Conservation (phyloP, 805 yeast genomes). For the Kluyveromyces siamensis region DNA sequence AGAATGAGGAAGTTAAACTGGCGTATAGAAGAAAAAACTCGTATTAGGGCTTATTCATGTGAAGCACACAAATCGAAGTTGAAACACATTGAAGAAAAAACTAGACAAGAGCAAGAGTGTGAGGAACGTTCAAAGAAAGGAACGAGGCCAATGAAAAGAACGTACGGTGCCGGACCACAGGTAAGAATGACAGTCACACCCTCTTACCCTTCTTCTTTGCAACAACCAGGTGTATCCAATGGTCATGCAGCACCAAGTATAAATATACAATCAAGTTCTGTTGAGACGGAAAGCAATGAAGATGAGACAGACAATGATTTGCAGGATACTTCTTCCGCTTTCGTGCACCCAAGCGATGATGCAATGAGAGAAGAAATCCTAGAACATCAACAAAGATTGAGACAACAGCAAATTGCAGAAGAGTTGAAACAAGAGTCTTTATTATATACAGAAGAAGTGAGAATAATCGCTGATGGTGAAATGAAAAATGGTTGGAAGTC, state of each 20-base stretch:
- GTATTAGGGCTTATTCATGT: slow-evolving; percentile 53
- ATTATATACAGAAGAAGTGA: slow-evolving; percentile 60
- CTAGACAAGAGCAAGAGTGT: slow-evolving; percentile 23
- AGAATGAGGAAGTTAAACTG: slow-evolving; percentile 82
- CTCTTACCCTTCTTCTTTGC: slow-evolving; percentile 18
- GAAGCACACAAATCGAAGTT: slow-evolving; percentile 44
- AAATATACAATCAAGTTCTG: slow-evolving; percentile 6
- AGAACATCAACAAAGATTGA: slow-evolving; percentile 24
- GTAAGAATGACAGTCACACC: slow-evolving; percentile 28
- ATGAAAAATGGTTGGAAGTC: slow-evolving; percentile 92
- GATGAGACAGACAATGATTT: slow-evolving; percentile 28
- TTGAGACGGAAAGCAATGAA: slow-evolving; percentile 17
- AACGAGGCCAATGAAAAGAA: slow-evolving; percentile 26
- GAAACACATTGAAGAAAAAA: slow-evolving; percentile 20
- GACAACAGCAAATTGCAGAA: slow-evolving; percentile 25
- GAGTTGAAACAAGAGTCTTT: slow-evolving; percentile 29
- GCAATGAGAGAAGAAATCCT: slow-evolving; percentile 27
- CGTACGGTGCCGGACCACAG: slow-evolving; percentile 32
- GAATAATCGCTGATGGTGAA: slow-evolving; percentile 71
- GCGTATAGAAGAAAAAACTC: slow-evolving; percentile 80
- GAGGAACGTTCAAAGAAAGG: slow-evolving; percentile 33
- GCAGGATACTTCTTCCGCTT: slow-evolving; percentile 17
- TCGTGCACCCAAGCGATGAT: slow-evolving; percentile 30
- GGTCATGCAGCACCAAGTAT: background rate
- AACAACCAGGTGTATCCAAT: slow-evolving; percentile 1